Conservation (phyloP, 805 yeast species). For the Saccharomycopsis babjevae region DNA sequence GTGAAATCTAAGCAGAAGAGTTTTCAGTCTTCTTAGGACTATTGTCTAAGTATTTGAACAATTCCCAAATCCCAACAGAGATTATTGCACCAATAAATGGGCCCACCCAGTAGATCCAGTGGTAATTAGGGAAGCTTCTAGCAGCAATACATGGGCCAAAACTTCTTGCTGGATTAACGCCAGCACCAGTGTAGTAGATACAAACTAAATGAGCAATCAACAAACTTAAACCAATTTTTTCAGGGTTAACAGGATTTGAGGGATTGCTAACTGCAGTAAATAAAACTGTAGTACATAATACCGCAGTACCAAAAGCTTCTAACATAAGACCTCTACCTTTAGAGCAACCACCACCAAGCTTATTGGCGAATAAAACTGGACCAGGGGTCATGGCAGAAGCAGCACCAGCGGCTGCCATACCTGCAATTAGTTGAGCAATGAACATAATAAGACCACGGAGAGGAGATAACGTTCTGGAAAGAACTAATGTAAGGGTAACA, state of each 20-base stretch:
- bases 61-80: slow-evolving; percentile 58
- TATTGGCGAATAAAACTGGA: slow-evolving; percentile 56
- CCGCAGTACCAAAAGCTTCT: slow-evolving; percentile 71
- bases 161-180: slow-evolving; percentile 78
- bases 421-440: slow-evolving; percentile 66
- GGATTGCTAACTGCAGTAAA: slow-evolving; percentile 80
- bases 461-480: slow-evolving; percentile 66
- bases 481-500: slow-evolving; percentile 63
- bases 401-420: slow-evolving; percentile 89
- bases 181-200: slow-evolving; percentile 83
- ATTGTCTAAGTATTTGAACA: slow-evolving; percentile 53
- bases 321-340: slow-evolving; percentile 67
- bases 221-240: slow-evolving; percentile 72
- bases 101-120: slow-evolving; percentile 92
- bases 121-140: slow-evolving; percentile 64
- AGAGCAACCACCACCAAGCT: slow-evolving; percentile 62
- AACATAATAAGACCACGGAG: slow-evolving; percentile 57
- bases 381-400: slow-evolving; percentile 84
- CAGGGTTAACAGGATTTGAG: slow-evolving; percentile 67
- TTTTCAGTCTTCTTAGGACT: slow-evolving; percentile 63
- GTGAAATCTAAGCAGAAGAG: slow-evolving; percentile 10
- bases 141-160: slow-evolving; percentile 77
- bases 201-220: slow-evolving; percentile 74
- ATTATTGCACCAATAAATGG: slow-evolving; percentile 63
- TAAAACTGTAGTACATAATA: slow-evolving; percentile 66